Evolutionary conservation across 78 protist genomes (phyloP).

Genomic region (Dictyostelium purpureum): DNA sequence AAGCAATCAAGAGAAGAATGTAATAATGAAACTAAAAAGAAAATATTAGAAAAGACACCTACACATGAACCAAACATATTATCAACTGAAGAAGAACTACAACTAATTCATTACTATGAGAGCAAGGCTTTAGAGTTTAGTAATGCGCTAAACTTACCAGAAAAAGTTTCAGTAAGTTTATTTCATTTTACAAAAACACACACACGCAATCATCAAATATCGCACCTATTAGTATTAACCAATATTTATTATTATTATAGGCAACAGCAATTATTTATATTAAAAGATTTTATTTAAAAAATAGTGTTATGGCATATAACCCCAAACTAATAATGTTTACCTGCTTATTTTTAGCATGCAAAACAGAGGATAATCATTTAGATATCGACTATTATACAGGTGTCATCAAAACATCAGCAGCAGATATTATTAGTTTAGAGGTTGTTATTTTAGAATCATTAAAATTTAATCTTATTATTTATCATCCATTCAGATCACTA

Average conservation of each 20-base stretch:
- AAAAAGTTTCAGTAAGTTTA: not conserved
- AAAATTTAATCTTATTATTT: constrained; percentile 28
- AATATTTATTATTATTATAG: not conserved
- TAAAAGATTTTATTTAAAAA: constrained; percentile 64
- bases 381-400: constrained; percentile 41
- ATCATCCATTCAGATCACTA: constrained; percentile 60
- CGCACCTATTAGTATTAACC: not conserved
- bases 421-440: constrained; percentile 31
- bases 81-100: constrained; percentile 19
- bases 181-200: not conserved
- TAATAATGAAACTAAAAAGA: not conserved
- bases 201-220: not conserved
- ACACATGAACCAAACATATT: not conserved
- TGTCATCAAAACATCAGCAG: not conserved
- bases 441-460: constrained; percentile 34
- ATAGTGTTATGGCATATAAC: constrained; percentile 21
- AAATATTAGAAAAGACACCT: not conserved
- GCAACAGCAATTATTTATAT: constrained; percentile 47
- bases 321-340: constrained; percentile 28
- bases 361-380: constrained; percentile 67
- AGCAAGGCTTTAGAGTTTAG: constrained; percentile 13
- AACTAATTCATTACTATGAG: constrained; percentile 16
- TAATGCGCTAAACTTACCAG: constrained; percentile 42
- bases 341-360: constrained; percentile 58
- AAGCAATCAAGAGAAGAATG: not conserved